Evolutionary conservation across 352 stramenopile species (phyloP).

Genomic region (Phytophthora pseudosyringae): DNA sequence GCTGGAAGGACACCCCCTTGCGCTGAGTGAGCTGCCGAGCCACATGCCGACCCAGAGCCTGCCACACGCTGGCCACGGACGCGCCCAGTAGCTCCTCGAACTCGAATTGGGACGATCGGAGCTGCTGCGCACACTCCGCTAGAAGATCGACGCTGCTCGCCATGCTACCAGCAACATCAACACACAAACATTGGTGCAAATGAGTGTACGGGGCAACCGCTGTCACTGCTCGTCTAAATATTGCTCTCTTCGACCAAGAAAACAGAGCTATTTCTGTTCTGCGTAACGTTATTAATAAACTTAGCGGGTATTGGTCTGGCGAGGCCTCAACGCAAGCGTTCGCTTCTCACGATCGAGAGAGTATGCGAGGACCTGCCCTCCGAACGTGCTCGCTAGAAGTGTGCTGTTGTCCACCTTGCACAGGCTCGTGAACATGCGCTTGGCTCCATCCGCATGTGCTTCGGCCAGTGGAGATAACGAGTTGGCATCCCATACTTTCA

Average conservation of each 20-base stretch:
- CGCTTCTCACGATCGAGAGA: slow-evolving; percentile 36
- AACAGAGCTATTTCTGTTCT: slow-evolving; percentile 25
- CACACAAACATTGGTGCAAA: no score
- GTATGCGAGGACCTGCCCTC: slow-evolving; percentile 54
- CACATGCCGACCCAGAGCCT: slow-evolving; percentile 39
- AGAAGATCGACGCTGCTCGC: slow-evolving; percentile 34
- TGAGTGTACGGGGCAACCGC: no score
- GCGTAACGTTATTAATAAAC: slow-evolving; percentile 7
- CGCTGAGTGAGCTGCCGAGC: slow-evolving; percentile 30
- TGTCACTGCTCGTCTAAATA: slow-evolving; percentile 14
- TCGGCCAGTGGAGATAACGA: slow-evolving; percentile 46
- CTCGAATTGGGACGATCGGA: slow-evolving; percentile 56
- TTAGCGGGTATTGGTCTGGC: slow-evolving; percentile 4
- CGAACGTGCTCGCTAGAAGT: slow-evolving; percentile 67
- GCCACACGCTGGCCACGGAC: slow-evolving; percentile 56
- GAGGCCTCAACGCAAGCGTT: slow-evolving; percentile 26
- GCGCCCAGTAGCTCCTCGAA: slow-evolving; percentile 64
- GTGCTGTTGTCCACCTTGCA: slow-evolving; percentile 40
- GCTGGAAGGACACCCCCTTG: slow-evolving; percentile 49
- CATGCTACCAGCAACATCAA: slow-evolving; percentile 3
- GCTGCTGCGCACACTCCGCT: slow-evolving; percentile 53
- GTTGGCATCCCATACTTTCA: slow-evolving; percentile 73
- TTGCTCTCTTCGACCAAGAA: slow-evolving; percentile 7
- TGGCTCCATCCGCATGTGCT: slow-evolving; percentile 46
- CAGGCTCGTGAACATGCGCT: slow-evolving; percentile 72